Evolutionary conservation across 2,329 filamentous ascomycete species (phyloP).

Genomic region (Trichoderma citrinoviride): DNA sequence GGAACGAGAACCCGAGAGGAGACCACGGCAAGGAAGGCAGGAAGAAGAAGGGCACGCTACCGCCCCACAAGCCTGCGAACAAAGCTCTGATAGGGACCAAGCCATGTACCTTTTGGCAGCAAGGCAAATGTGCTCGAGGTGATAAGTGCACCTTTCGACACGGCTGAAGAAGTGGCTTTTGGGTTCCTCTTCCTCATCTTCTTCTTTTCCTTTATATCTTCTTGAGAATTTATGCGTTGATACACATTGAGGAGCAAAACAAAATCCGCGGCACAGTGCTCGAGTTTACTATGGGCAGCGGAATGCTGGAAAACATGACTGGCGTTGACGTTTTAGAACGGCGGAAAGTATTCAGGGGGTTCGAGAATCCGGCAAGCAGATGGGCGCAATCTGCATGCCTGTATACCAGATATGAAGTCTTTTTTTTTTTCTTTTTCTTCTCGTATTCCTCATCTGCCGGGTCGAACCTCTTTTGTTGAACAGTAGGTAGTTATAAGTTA

Average conservation of each 20-base stretch:
- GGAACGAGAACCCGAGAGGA: constrained; percentile 34
- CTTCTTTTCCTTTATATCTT: neutral
- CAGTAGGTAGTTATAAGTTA: too few relatives aligned
- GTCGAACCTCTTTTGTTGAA: too few relatives aligned
- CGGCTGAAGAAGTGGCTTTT: constrained; percentile 42
- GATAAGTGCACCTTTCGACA: constrained; percentile 73
- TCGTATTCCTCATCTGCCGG: too few relatives aligned
- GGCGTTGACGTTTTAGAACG: constrained; percentile 21
- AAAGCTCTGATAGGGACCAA: constrained; percentile 62
- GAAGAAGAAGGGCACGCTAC: constrained; percentile 42
- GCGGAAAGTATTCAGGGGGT: neutral
- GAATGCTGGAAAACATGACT: neutral
- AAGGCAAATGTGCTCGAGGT: constrained; percentile 70
- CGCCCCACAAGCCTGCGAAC: constrained; percentile 48
- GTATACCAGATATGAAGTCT: constrained; percentile 20
- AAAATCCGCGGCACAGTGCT: neutral
- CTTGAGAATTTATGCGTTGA: neutral
- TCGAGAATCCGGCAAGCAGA: neutral
- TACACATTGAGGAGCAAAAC: neutral
- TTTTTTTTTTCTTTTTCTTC: too few relatives aligned
- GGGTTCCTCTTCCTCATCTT: neutral
- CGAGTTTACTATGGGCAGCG: constrained; percentile 2
- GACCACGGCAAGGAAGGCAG: constrained; percentile 39
- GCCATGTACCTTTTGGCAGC: constrained; percentile 66
- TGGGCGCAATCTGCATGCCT: constrained; percentile 5